These are phyloP conservation scores for Plasmodium inui DNA, from an alignment of 169 alveolate species.

Conservation along the genomic window DNA sequence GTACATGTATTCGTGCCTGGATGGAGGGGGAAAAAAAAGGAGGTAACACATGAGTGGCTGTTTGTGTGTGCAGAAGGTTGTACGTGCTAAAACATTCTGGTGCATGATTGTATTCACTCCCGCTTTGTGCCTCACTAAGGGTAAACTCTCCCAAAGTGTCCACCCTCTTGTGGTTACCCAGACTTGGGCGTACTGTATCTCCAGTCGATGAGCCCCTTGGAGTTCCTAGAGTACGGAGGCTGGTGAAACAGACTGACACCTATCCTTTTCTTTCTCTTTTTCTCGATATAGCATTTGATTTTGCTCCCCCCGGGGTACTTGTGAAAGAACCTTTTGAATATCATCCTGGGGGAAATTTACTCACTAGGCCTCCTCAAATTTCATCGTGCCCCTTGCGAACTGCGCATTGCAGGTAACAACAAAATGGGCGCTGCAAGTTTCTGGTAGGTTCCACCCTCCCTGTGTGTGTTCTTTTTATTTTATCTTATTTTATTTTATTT, in stretches of 20 bases:
- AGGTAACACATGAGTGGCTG: neutral
- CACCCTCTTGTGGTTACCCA: slow-evolving; percentile 28
- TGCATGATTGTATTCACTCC: neutral
- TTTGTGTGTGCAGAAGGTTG: neutral
- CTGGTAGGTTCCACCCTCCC: neutral
- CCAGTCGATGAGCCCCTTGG: slow-evolving; percentile 76
- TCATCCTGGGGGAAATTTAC: neutral
- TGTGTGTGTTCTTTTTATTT: neutral
- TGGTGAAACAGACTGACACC: slow-evolving; percentile 51
- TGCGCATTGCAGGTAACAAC: neutral
- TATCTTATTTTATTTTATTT: too few relatives aligned
- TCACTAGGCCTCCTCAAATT: neutral
- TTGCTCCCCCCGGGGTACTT: slow-evolving; percentile 73
- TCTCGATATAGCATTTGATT: slow-evolving; percentile 67
- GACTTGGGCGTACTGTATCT: slow-evolving; percentile 78
- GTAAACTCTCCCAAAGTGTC: neutral
- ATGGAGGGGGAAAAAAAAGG: neutral
- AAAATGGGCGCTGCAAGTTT: neutral
- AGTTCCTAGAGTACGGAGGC: slow-evolving; percentile 47
- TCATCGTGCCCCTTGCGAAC: neutral
- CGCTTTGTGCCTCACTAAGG: neutral
- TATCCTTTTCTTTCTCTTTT: slow-evolving; percentile 38
- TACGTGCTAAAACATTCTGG: neutral
- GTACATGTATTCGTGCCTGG: slow-evolving; percentile 79
- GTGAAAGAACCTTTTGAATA: slow-evolving; percentile 71